phyloP scores from a whole-genome alignment of 2,329 filamentous ascomycete genomes.

The Setomelanomma holmii region DNA sequence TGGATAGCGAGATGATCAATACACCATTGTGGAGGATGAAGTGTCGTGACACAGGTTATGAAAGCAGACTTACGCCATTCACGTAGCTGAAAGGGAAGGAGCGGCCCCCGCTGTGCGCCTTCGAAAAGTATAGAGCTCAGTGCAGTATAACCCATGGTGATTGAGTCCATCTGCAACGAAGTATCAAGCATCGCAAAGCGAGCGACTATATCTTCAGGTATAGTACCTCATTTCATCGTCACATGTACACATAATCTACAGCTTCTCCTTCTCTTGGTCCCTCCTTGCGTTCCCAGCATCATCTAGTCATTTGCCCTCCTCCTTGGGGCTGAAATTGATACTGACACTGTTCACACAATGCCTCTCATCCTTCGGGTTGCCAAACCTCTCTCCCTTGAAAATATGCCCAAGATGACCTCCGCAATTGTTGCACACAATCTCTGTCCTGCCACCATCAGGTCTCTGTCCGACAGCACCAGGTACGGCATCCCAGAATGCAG shows the following conservation, averaged over 20 bases:
- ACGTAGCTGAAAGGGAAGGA: too few relatives aligned
- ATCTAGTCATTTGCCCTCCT: slow-evolving; percentile 49
- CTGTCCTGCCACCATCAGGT: slow-evolving; percentile 77
- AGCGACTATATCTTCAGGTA: not conserved
- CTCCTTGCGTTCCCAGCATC: not conserved
- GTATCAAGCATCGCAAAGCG: not conserved
- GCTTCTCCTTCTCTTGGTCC: not conserved
- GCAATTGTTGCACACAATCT: slow-evolving; percentile 95
- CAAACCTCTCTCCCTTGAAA: slow-evolving; percentile 86
- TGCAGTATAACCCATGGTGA: too few relatives aligned
- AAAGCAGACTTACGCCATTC: too few relatives aligned
- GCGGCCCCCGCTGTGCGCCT: too few relatives aligned
- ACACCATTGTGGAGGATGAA: too few relatives aligned
- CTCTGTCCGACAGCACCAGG: slow-evolving; percentile 88
- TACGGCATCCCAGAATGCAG: slow-evolving; percentile 94
- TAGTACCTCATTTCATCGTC: slow-evolving; percentile 12
- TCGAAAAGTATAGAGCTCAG: too few relatives aligned
- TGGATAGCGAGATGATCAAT: too few relatives aligned
- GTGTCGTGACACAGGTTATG: too few relatives aligned
- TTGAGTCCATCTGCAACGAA: too few relatives aligned
- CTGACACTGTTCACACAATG: slow-evolving; percentile 97
- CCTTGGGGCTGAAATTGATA: slow-evolving; percentile 80
- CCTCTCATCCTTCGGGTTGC: slow-evolving; percentile 89
- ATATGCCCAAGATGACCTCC: slow-evolving; percentile 92
- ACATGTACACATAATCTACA: slow-evolving; percentile 17